Conservation (phyloP, 331 rosid species). For the Malus hybrid region DNA sequence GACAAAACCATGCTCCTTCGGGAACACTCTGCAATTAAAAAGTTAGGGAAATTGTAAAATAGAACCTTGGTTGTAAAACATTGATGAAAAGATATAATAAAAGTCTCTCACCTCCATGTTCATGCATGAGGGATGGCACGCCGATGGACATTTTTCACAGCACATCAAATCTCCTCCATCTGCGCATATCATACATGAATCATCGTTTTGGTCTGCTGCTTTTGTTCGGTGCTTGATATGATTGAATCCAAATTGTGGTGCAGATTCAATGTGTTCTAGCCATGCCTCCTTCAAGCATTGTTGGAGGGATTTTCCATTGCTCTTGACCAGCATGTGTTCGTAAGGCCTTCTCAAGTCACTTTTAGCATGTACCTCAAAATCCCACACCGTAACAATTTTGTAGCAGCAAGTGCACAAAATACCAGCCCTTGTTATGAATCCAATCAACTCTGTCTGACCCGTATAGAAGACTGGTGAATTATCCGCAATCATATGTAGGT, state of each 20-base stretch:
- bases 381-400: neutral
- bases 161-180: conserved; percentile 43
- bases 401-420: conserved; percentile 19
- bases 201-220: conserved; percentile 20
- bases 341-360: conserved; percentile 2
- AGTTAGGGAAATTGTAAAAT: neutral
- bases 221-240: neutral
- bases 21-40: conserved; percentile 24
- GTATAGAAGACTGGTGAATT: conserved; percentile 1
- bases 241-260: neutral
- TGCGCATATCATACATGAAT: conserved; percentile 31
- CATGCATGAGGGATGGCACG: conserved; percentile 28
- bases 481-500: neutral
- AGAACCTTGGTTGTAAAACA: neutral
- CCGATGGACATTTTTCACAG: conserved; percentile 37
- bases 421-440: conserved; percentile 8
- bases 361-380: conserved; percentile 14
- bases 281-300: conserved; percentile 3
- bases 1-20: conserved; percentile 28
- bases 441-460: neutral
- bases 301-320: conserved; percentile 1
- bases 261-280: neutral
- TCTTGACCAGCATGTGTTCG: neutral
- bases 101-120: conserved; percentile 29
- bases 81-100: neutral